Evolutionary conservation across 208 protist species (phyloP).

Genomic region (Trypanosoma platydactyli): DNA sequence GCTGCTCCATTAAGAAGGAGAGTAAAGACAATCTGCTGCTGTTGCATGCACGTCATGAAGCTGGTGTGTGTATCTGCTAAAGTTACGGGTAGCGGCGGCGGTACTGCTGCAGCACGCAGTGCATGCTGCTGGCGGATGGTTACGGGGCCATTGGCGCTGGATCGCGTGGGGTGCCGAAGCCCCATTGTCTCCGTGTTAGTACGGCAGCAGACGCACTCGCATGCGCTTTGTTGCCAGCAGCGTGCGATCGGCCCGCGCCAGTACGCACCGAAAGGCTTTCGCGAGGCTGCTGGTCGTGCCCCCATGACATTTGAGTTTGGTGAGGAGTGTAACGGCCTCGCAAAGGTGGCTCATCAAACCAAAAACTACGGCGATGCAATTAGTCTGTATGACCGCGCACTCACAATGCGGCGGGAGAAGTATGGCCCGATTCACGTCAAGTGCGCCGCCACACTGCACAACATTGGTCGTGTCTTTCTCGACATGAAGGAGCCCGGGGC

Average conservation of each 20-base stretch:
- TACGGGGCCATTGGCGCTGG: not conserved
- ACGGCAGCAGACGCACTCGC: not conserved
- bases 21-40: too few species aligned
- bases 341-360: slow-evolving; percentile 78
- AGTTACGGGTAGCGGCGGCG: too few species aligned
- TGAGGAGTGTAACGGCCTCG: slow-evolving; percentile 83
- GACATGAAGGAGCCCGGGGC: slow-evolving; percentile 89
- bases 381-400: slow-evolving; percentile 76
- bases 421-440: slow-evolving; percentile 81
- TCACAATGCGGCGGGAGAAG: slow-evolving; percentile 81
- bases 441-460: slow-evolving; percentile 84
- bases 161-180: slow-evolving; percentile 11
- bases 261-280: slow-evolving; percentile 82
- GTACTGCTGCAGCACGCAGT: not conserved
- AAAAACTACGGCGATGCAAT: slow-evolving; percentile 91
- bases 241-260: slow-evolving; percentile 78
- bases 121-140: not conserved
- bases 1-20: too few species aligned
- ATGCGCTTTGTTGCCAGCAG: slow-evolving; percentile 36
- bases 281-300: slow-evolving; percentile 74
- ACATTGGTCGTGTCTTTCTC: slow-evolving; percentile 88
- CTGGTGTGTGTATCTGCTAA: too few species aligned
- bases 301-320: slow-evolving; percentile 88
- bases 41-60: too few species aligned
- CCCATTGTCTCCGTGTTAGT: not conserved